Base-by-base conservation (phyloP, 192 early-diverging fungal genomes). In the Umbelopsis sp. region DNA sequence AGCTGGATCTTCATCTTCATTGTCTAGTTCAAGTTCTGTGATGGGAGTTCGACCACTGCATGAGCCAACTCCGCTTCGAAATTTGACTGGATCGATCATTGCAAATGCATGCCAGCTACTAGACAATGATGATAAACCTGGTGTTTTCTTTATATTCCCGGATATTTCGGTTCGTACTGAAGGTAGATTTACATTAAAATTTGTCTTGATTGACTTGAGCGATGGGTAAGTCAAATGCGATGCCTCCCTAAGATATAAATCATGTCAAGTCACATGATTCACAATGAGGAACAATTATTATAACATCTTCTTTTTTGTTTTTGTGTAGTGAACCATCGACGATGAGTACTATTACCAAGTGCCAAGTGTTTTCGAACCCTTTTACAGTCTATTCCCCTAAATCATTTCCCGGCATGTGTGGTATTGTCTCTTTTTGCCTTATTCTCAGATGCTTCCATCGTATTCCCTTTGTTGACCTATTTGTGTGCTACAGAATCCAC, bases 81-180 rank as follows among this genome's bases (percentile, higher is more conserved):
- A 89, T 50, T 70, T 92, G 47, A 85, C 89, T 24, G 89, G 91
- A 32, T 85, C 84, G 17, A 87, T 82, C 11, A 84, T 88, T 10
- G 85, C 91, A 2, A 86, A 85, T 24, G 91, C 89, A 2, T 89
- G 89, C 73, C 69, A 87, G 62, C 83, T 92, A n/a, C 83, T 82
- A 47, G 85, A 91, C 74, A 72, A 83, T 45, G 71, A 87, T 51
- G 83, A 87, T 71, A 73, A 88, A 38, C 79, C 83, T 36, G 89
- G 86, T 45, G 82, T 91, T 36, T 92, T 88, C 52, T 91, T 91
- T 69, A 82, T 92, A 45, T 91, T 91, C 76, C 89, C 86, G 56
- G 91, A 93, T 69, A 71, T 91, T 43, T 90, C 88, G 11, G 85
- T 93, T 22, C 80, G 89, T 34, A 91, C 86, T 8, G 90, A 93